phyloP scores from a whole-genome alignment of 257 asterid genomes.

The Gentiana macrophylla region DNA sequence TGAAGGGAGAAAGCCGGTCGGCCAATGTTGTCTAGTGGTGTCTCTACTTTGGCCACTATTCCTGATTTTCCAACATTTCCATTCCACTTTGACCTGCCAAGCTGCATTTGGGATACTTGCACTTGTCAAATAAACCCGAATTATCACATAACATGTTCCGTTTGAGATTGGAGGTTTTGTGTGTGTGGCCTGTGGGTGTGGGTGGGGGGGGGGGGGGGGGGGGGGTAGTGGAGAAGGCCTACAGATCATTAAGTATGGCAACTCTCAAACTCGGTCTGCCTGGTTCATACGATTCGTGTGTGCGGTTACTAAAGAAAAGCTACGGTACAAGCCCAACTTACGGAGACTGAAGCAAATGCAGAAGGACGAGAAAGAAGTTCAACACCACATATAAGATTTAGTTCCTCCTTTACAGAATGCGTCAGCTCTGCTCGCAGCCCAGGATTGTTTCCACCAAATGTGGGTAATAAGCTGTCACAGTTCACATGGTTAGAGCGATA shows the following conservation, averaged over 20 bases:
- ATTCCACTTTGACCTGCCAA: constrained; percentile 95
- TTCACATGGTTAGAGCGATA: background rate
- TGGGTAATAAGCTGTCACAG: constrained; percentile 58
- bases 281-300: no score
- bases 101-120: constrained; percentile 27
- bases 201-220: no score
- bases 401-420: constrained; percentile 70
- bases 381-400: constrained; percentile 78
- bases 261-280: background rate
- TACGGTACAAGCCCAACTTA: constrained; percentile 22
- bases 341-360: constrained; percentile 84
- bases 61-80: constrained; percentile 88
- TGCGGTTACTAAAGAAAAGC: background rate
- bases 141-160: background rate
- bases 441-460: constrained; percentile 84
- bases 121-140: background rate
- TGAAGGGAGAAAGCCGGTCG: constrained; percentile 76
- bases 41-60: constrained; percentile 66
- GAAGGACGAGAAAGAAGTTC: constrained; percentile 54
- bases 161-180: no score
- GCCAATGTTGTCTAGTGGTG: constrained; percentile 59
- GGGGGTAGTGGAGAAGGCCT: no score
- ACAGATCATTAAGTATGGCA: no score
- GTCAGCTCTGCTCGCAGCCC: constrained; percentile 75
- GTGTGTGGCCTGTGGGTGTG: no score